phyloP scores from a whole-genome alignment of 306 rosid genomes.

The Bauhinia variegata region DNA sequence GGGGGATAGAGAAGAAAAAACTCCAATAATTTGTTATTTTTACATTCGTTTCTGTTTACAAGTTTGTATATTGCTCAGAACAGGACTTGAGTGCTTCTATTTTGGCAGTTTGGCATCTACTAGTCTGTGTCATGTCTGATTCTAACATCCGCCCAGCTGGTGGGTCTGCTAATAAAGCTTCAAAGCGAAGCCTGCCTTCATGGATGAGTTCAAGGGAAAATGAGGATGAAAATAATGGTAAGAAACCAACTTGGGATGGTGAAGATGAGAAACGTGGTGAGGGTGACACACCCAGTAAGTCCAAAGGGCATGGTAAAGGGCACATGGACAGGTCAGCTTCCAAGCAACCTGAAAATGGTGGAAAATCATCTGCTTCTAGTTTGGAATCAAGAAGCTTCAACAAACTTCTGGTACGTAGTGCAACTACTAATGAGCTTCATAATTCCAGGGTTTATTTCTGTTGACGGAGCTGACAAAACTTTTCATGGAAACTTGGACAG shows the following conservation, averaged over 20 bases:
- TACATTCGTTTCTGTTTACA: constrained; percentile 16
- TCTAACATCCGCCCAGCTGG: constrained; percentile 25
- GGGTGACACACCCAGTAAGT: constrained; percentile 39
- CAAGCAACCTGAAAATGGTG: constrained; percentile 35
- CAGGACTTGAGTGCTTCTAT: constrained; percentile 25
- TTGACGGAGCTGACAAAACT: constrained; percentile 28
- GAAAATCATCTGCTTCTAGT: constrained; percentile 41
- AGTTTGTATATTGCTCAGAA: not conserved
- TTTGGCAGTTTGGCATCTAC: constrained; percentile 5
- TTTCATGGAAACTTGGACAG: constrained; percentile 61
- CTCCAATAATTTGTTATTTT: not conserved
- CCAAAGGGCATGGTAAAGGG: constrained; percentile 42
- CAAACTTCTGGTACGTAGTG: constrained; percentile 65
- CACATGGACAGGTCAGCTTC: constrained; percentile 3
- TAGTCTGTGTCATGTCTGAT: constrained; percentile 54
- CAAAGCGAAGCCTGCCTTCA: constrained; percentile 68
- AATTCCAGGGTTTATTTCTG: constrained; percentile 16
- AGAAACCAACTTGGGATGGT: constrained; percentile 46
- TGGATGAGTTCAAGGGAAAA: constrained; percentile 62
- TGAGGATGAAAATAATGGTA: constrained; percentile 37
- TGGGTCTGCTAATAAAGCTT: constrained; percentile 35
- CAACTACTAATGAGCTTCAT: constrained; percentile 6
- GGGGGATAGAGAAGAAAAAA: not conserved
- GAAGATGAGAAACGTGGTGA: constrained; percentile 42
- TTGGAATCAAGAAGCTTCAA: constrained; percentile 49